Evolutionary conservation across 2,329 filamentous ascomycete genomes (phyloP).

Genomic region (Colletotrichum sublineola): DNA sequence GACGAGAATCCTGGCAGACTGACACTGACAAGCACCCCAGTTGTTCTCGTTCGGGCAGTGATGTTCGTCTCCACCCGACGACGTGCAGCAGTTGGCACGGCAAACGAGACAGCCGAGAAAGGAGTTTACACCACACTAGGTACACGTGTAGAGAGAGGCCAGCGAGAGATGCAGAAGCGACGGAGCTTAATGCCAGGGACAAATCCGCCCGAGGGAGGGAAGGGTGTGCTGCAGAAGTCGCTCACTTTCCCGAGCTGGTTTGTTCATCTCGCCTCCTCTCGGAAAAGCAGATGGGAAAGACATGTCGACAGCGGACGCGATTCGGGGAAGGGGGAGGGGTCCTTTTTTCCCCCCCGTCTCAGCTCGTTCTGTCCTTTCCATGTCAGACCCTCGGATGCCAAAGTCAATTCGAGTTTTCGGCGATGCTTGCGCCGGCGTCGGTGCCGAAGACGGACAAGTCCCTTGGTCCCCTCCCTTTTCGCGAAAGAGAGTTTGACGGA

Average conservation of each 20-base stretch:
- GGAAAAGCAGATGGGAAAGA: background rate
- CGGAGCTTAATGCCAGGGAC: constrained; percentile 6
- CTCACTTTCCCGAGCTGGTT: background rate
- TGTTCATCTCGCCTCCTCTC: background rate
- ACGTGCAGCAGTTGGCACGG: background rate
- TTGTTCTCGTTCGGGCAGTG: background rate
- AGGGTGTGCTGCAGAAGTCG: background rate
- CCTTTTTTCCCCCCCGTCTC: background rate
- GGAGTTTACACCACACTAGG: too few relatives aligned
- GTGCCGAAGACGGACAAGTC: background rate
- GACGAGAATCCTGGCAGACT: background rate
- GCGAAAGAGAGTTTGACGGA: background rate
- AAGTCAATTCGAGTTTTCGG: background rate
- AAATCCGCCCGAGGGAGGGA: too few relatives aligned
- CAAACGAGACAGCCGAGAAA: background rate
- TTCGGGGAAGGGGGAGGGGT: background rate
- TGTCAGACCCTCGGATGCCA: background rate
- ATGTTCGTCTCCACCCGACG: background rate
- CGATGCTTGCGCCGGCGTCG: background rate
- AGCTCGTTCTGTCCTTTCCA: background rate
- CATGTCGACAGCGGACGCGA: too few relatives aligned
- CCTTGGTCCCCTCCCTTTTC: too few relatives aligned
- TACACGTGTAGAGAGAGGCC: background rate
- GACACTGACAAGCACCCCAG: background rate
- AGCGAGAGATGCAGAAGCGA: constrained; percentile 9